Evolutionary conservation across 495 filamentous ascomycete species (phyloP).

Genomic region (Talaromyces stipitatus): DNA sequence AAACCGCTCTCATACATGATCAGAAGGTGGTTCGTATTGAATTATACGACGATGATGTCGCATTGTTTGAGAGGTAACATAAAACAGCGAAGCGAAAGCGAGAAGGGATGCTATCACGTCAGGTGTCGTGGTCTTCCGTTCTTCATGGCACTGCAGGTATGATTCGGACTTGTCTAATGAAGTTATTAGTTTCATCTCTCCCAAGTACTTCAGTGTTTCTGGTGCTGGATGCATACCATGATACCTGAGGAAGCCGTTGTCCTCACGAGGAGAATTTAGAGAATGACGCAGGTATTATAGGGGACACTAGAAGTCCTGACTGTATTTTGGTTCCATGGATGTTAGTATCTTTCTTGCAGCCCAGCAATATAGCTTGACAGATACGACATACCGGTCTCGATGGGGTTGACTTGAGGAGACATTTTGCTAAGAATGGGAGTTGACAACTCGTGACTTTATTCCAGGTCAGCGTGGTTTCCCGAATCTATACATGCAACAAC

Average conservation of each 20-base stretch:
- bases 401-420: slow-evolving; percentile 3
- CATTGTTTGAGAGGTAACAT: background rate
- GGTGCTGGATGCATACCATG: background rate
- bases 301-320: background rate
- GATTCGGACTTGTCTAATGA: background rate
- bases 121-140: background rate
- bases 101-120: background rate
- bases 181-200: background rate
- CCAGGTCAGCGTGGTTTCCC: background rate
- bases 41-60: background rate
- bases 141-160: background rate
- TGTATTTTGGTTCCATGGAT: background rate
- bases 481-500: background rate
- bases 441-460: background rate
- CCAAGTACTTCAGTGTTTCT: background rate
- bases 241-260: background rate
- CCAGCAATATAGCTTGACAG: background rate
- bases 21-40: background rate
- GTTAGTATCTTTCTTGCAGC: background rate
- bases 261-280: background rate
- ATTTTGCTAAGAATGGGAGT: background rate
- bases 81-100: background rate
- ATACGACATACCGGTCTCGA: background rate
- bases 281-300: background rate
- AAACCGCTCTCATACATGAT: background rate